Base-by-base conservation (phyloP, 2,329 filamentous ascomycete species). In the Monosporascus cannonballus region DNA sequence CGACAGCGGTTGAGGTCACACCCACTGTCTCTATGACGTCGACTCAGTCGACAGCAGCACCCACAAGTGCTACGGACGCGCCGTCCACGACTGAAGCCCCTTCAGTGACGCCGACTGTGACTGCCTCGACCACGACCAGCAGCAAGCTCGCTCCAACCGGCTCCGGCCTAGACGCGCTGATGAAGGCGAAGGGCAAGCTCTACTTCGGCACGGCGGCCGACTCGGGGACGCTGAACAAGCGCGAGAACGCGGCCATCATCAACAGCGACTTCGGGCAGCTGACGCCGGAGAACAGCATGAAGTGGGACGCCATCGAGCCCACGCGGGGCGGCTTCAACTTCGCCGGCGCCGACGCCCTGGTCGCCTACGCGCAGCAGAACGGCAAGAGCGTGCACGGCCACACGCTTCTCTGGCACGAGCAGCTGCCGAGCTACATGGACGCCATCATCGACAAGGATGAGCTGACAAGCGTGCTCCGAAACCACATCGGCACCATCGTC, bases 301-400 rank as follows among this genome's bases (percentile, higher is more conserved):
- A 71, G 72, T 86, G 79, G 80, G 75, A 81, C 56, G 70, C 76
- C 54, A 80, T 73, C 37, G 80, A 86, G 68, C 80, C 81, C 2
- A 61, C 70, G 20, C 76, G 73, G 49, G 74, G 73, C 41, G 67
- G 71, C 46, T 86, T 84, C 71, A 78, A 75, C 61, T 85, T 74
- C 62, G 74, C 72, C 6, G 69, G 72, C 3, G 80, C 77, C 34
- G 78, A 85, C 50, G 67, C 67, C 14, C 67, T 76, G 48, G 64
- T 74, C 48, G 62, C 71, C 38, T 69, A 73, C 49, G 74, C 74
- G 4, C 61, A 61, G 30, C 62, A 68, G 46, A 69, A 73, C 50
- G 64, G 68, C 47, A 68, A 73, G 55, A 58, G 75, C 48, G 67
- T 82, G 22, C 74, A 81, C 51, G 83, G 83, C 64, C 83, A 86